phyloP scores from a whole-genome alignment of 768 basidiomycete genomes.

The Leccinum boreale region DNA sequence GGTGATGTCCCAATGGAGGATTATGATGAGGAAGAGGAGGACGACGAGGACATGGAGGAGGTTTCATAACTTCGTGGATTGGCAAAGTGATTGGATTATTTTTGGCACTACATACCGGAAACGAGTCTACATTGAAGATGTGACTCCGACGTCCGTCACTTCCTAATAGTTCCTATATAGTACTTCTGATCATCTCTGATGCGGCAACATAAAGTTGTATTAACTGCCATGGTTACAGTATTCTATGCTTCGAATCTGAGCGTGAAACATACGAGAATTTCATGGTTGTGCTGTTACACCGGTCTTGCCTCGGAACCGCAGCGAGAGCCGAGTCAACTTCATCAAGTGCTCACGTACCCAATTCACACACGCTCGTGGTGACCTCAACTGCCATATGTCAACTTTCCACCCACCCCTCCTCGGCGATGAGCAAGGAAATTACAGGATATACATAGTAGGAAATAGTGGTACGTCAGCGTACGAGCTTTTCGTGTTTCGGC shows the following conservation, averaged over 20 bases:
- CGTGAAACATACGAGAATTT: neutral
- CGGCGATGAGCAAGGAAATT: constrained; percentile 46
- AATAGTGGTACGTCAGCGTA: constrained; percentile 44
- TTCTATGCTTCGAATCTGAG: neutral
- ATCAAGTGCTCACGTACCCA: neutral
- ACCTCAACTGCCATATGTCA: constrained; percentile 8
- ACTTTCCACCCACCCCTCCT: constrained; percentile 23
- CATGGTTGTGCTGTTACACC: neutral
- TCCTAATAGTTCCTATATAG: no score
- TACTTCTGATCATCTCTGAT: no score
- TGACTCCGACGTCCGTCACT: neutral
- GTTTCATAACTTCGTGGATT: constrained; percentile 42
- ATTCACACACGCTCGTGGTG: neutral
- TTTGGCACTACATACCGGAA: neutral
- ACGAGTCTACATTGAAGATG: neutral
- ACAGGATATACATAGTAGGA: constrained; percentile 47
- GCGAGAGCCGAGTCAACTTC: neutral
- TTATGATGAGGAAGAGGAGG: constrained; percentile 48
- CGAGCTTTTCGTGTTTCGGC: neutral
- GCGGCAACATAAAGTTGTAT: no score
- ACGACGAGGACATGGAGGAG: constrained; percentile 70
- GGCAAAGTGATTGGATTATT: neutral
- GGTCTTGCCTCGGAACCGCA: neutral
- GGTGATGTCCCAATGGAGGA: constrained; percentile 38
- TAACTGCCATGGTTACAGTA: no score